Evolutionary conservation across 257 asterid genomes (phyloP).

Genomic region (Nicotiana sylvestris): DNA sequence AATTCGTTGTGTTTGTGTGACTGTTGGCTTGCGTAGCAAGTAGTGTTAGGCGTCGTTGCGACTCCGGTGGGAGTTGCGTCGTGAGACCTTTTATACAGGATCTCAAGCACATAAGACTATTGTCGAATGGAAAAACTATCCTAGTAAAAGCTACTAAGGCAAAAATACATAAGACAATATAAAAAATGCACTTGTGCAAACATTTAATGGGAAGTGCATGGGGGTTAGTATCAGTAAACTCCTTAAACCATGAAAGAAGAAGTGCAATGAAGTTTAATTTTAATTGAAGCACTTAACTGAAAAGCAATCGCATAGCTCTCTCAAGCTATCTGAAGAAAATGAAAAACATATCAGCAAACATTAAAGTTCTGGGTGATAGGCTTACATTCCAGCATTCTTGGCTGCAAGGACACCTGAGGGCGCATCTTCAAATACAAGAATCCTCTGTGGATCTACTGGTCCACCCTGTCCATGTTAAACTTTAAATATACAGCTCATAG

Average conservation of each 20-base stretch:
- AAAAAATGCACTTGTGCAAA: not conserved
- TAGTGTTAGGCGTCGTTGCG: no score
- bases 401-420: constrained; percentile 93
- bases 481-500: not conserved
- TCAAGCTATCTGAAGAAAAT: not conserved
- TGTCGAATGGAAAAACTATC: not conserved
- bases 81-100: not conserved
- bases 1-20: no score
- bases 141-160: not conserved
- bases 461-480: constrained; percentile 47
- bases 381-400: constrained; percentile 91
- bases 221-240: not conserved
- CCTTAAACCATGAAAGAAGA: not conserved
- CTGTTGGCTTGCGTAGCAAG: no score
- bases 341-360: not conserved
- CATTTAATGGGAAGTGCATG: not conserved
- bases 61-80: no score
- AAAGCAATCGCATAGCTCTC: not conserved
- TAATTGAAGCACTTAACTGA: not conserved
- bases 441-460: constrained; percentile 51
- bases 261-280: not conserved
- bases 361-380: not conserved
- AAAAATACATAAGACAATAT: not conserved
- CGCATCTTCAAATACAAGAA: constrained; percentile 96
- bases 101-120: not conserved